A percentile compares a stretch with the other conserved stretches of the same genome.
Evolutionary conservation across 306 rosid genomes (phyloP).

Genomic region (Acacia confusa): DNA sequence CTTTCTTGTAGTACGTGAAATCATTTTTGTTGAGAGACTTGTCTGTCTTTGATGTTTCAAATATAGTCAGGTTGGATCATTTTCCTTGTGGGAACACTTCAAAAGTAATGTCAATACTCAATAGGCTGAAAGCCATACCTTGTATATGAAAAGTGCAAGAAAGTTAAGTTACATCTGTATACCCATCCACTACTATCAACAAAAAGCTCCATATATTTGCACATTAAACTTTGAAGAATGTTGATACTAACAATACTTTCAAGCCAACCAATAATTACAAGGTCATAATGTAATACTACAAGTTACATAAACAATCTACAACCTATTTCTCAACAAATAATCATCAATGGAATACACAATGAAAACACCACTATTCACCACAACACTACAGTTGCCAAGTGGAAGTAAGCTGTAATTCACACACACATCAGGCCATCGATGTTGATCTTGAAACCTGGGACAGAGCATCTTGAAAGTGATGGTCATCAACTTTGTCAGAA

Average conservation of each 20-base stretch:
- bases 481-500: constrained; percentile 65
- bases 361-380: neutral
- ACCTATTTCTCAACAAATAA: constrained; percentile 40
- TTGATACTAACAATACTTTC: neutral
- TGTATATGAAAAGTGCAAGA: neutral
- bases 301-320: constrained; percentile 14
- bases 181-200: neutral
- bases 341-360: constrained; percentile 27
- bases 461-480: constrained; percentile 70
- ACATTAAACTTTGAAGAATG: neutral
- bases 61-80: neutral
- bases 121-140: neutral
- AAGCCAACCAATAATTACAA: constrained; percentile 23
- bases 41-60: neutral
- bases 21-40: neutral
- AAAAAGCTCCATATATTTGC: neutral
- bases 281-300: neutral
- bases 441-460: constrained; percentile 62
- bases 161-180: neutral
- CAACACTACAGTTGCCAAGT: constrained; percentile 24
- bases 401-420: constrained; percentile 14
- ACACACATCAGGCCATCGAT: constrained; percentile 49
- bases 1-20: neutral
- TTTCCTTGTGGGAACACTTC: neutral
- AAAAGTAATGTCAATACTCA: neutral